Evolutionary conservation across 306 rosid species (phyloP).

Genomic region (Canavalia gladiata): DNA sequence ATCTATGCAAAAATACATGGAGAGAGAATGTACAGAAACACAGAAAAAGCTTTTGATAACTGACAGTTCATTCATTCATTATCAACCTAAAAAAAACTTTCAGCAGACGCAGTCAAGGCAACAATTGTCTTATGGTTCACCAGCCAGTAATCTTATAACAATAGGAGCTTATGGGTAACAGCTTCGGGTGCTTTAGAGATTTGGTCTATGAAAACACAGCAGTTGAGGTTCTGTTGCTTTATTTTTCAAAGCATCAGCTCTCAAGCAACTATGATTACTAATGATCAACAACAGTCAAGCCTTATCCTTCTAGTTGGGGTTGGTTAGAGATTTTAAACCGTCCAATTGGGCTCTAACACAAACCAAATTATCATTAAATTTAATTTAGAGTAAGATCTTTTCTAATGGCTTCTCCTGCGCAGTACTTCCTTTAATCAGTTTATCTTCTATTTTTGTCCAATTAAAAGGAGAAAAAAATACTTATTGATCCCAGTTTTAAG

Average conservation of each 20-base stretch:
- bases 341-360: constrained; percentile 4
- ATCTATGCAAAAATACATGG: not conserved
- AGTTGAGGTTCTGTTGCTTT: constrained; percentile 17
- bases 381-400: not conserved
- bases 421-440: not conserved
- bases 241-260: constrained; percentile 13
- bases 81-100: constrained; percentile 23
- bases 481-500: not conserved
- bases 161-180: constrained; percentile 3
- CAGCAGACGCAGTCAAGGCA: constrained; percentile 11
- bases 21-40: not conserved
- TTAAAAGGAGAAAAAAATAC: not conserved
- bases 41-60: constrained; percentile 21
- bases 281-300: constrained; percentile 14
- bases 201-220: not conserved
- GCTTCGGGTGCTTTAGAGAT: constrained; percentile 26
- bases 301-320: constrained; percentile 4
- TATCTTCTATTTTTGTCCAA: not conserved
- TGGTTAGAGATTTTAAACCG: constrained; percentile 7
- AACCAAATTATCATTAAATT: constrained; percentile 9
- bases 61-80: not conserved
- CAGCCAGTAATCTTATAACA: constrained; percentile 31
- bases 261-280: constrained; percentile 1
- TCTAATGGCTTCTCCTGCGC: not conserved
- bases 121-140: constrained; percentile 22